A percentile compares a stretch with the other conserved stretches of the same genome.
phyloP scores from a whole-genome alignment of 1,284 basidiomycete genomes.

The Ceratobasidium sp. region DNA sequence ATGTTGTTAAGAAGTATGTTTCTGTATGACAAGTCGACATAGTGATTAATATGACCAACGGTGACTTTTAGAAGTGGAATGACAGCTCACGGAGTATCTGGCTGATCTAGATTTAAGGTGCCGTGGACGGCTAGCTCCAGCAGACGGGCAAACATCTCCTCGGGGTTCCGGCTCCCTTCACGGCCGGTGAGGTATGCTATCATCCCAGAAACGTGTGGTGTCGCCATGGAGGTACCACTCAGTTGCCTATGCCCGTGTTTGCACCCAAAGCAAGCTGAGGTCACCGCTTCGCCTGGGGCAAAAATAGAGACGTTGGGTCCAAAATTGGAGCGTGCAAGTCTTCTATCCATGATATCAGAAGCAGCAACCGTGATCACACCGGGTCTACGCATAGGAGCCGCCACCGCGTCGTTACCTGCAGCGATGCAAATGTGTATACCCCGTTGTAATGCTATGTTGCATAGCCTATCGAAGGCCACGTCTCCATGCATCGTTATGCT shows the following conservation, averaged over 20 bases:
- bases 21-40: too few relatives aligned
- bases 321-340: conserved; percentile 59
- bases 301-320: conserved; percentile 64
- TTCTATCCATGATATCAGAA: conserved; percentile 54
- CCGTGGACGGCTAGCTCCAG: conserved; percentile 13
- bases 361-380: conserved; percentile 60
- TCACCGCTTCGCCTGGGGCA: conserved; percentile 62
- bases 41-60: too few relatives aligned
- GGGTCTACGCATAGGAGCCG: conserved; percentile 56
- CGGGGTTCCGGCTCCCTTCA: conserved; percentile 14
- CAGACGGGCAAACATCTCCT: conserved; percentile 8
- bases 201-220: conserved; percentile 42
- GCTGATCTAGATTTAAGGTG: neutral
- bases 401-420: conserved; percentile 66
- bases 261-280: conserved; percentile 54
- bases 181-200: conserved; percentile 20
- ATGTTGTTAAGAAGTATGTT: too few relatives aligned
- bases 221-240: conserved; percentile 41
- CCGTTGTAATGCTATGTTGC: conserved; percentile 62
- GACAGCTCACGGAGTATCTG: too few relatives aligned
- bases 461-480: conserved; percentile 64
- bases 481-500: conserved; percentile 67
- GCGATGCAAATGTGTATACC: conserved; percentile 66
- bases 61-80: too few relatives aligned
- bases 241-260: conserved; percentile 52